Evolutionary conservation across 805 yeast species (phyloP).

Genomic region (Saturnispora dispora): DNA sequence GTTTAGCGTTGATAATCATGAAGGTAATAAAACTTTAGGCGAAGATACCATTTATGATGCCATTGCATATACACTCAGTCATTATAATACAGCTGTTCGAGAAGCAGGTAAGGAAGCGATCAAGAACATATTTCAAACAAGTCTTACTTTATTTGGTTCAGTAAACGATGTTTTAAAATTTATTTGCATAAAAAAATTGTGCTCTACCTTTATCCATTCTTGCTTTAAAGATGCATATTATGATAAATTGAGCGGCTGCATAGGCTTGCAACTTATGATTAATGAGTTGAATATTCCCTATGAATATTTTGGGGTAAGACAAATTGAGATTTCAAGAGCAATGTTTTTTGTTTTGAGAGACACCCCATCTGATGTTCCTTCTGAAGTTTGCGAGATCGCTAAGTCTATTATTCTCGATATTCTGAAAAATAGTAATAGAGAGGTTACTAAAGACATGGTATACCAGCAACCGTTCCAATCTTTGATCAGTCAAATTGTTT

Average conservation of each 20-base stretch:
- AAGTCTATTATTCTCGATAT: conserved; percentile 55
- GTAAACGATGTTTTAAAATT: conserved; percentile 58
- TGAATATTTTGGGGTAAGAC: conserved; percentile 66
- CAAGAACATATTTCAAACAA: conserved; percentile 48
- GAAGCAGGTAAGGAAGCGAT: conserved; percentile 63
- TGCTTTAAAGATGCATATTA: conserved; percentile 87
- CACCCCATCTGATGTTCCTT: conserved; percentile 81
- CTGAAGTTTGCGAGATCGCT: conserved; percentile 65
- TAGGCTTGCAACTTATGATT: conserved; percentile 70
- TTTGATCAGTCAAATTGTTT: conserved; percentile 79
- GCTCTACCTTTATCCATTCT: conserved; percentile 77
- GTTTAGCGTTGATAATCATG: conserved; percentile 70
- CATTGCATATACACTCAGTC: conserved; percentile 70
- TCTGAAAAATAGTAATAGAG: conserved; percentile 56
- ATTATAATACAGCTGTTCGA: conserved; percentile 60
- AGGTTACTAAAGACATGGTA: conserved; percentile 51
- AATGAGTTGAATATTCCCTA: conserved; percentile 59
- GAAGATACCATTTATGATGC: conserved; percentile 69
- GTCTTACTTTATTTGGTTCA: conserved; percentile 59
- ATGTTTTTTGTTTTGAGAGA: conserved; percentile 86
- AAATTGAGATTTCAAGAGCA: conserved; percentile 77
- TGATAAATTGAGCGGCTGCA: conserved; percentile 78
- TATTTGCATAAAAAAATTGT: conserved; percentile 66
- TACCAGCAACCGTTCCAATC: conserved; percentile 68
- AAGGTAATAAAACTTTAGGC: conserved; percentile 61